A percentile compares a stretch with the other conserved stretches of the same genome.
Evolutionary conservation across 176 grass and related monocot genomes (phyloP).

Genomic region (Carex cristatella): DNA sequence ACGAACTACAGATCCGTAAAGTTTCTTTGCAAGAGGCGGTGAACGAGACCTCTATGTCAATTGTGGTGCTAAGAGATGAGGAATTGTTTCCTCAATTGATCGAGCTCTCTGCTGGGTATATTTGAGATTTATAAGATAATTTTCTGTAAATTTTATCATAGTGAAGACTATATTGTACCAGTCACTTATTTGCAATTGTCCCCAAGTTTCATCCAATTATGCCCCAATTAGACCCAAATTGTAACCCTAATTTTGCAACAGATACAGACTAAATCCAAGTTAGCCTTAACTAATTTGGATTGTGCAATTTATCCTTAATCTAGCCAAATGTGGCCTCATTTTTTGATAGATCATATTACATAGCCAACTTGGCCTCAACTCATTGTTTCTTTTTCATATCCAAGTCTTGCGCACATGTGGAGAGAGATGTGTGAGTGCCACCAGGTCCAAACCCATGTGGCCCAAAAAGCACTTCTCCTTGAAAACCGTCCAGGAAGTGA

Average conservation of each 20-base stretch:
- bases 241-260: not conserved
- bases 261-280: not conserved
- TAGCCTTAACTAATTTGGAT: not conserved
- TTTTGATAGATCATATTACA: not conserved
- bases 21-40: slow-evolving; percentile 79
- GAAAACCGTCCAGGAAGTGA: slow-evolving; percentile 53
- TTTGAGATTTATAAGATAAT: not conserved
- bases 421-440: slow-evolving; percentile 91
- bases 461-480: slow-evolving; percentile 66
- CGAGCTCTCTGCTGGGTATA: slow-evolving; percentile 80
- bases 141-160: not conserved
- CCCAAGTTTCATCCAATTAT: not conserved
- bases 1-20: slow-evolving; percentile 68
- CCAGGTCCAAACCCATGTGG: slow-evolving; percentile 76
- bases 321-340: not conserved
- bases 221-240: not conserved
- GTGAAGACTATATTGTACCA: not conserved
- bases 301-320: not conserved
- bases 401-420: slow-evolving; percentile 92
- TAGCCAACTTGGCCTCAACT: not conserved
- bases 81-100: slow-evolving; percentile 90
- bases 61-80: slow-evolving; percentile 86
- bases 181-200: slow-evolving; percentile 7
- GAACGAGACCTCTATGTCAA: slow-evolving; percentile 57
- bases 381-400: slow-evolving; percentile 24